A percentile compares a stretch with the other conserved stretches of the same genome.
Conservation (phyloP, 495 filamentous ascomycete genomes). For the Penicillium canariense region DNA sequence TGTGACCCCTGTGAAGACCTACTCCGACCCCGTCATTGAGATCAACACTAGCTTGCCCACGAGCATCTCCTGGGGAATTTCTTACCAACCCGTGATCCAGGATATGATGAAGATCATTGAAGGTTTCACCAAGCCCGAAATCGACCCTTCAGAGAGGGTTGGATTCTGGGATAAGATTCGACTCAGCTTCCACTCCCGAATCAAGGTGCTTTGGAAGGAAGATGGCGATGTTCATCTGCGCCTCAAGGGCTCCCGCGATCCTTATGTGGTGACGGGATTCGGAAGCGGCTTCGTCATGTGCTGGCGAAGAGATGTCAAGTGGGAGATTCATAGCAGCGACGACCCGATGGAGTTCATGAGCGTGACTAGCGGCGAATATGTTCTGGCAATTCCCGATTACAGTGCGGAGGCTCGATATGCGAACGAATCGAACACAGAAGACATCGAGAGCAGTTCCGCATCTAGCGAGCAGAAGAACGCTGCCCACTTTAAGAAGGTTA, state of each 20-base stretch:
- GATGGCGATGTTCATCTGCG: slow-evolving; percentile 95
- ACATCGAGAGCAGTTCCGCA: slow-evolving; percentile 61
- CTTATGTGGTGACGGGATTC: slow-evolving; percentile 87
- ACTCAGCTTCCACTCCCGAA: slow-evolving; percentile 88
- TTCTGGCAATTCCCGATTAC: slow-evolving; percentile 91
- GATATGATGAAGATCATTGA: slow-evolving; percentile 99
- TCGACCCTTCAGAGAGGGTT: slow-evolving; percentile 88
- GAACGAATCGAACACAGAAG: slow-evolving; percentile 51
- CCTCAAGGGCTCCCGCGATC: slow-evolving; percentile 88
- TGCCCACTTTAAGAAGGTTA: slow-evolving; percentile 89
- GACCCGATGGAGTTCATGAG: slow-evolving; percentile 93
- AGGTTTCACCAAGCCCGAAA: slow-evolving; percentile 90
- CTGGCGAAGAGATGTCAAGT: slow-evolving; percentile 88
- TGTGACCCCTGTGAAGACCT: slow-evolving; percentile 93
- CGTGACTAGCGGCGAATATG: slow-evolving; percentile 90
- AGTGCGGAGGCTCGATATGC: slow-evolving; percentile 78
- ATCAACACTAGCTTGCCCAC: slow-evolving; percentile 92
- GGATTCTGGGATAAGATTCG: slow-evolving; percentile 99
- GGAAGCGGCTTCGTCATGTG: slow-evolving; percentile 97
- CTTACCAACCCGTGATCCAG: slow-evolving; percentile 97
- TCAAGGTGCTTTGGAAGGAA: slow-evolving; percentile 85
- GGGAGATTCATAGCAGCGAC: slow-evolving; percentile 75
- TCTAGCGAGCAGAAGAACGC: slow-evolving; percentile 66
- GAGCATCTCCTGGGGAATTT: slow-evolving; percentile 92
- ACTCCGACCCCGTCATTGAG: slow-evolving; percentile 84